Evolutionary conservation across 164 flowering plant species (phyloP), one percentile per base, ranked within the genome.

Genomic region (Berberis thunbergii): DNA sequence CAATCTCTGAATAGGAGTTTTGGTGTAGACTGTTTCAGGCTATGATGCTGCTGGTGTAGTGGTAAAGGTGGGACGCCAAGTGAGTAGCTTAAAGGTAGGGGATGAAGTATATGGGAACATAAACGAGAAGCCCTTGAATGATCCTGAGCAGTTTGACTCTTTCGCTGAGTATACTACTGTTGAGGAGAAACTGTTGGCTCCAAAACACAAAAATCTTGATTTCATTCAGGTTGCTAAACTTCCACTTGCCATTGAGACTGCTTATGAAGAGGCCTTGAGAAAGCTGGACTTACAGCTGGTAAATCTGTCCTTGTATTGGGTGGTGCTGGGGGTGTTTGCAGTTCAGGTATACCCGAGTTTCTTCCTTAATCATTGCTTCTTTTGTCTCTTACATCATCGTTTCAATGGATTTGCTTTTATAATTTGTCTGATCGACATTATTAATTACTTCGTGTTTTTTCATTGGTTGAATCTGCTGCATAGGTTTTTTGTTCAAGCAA

Each of bases 251-350:
- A 82, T 95, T 62, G 89, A 86, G 70, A 95, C 99, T 6, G 97
- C 97, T 43, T 71, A 95, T 59, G 94, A 91, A 75, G 26, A 26
- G 99, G 97, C 63, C 88, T 95, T 2, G 96, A 85, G 68, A 81
- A 71, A 71, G 77, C 97, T 12, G 97, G 88, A 3, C 81, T 95
- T 65, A 81, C 97, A 60, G 73, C 88, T 48, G 97, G 97, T 40
- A 85, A 95, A 80, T 91, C 97, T 40, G 70, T 95, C 60, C 96
- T 95, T 75, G 92, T 95, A 56, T 70, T 95, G 67, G 87, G 86
- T 60, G 99, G 99, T 58, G 87, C 99, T 62, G 99, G 99, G 65
- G 99, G 99, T 57, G 99, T 95, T 74, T 1, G 97, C 81, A n/a
- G 86, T 95, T 72, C 97, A 91, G 97, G 99, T 91, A 73, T 60